phyloP scores from a whole-genome alignment of 768 basidiomycete genomes.

The Pleurotus platypus region DNA sequence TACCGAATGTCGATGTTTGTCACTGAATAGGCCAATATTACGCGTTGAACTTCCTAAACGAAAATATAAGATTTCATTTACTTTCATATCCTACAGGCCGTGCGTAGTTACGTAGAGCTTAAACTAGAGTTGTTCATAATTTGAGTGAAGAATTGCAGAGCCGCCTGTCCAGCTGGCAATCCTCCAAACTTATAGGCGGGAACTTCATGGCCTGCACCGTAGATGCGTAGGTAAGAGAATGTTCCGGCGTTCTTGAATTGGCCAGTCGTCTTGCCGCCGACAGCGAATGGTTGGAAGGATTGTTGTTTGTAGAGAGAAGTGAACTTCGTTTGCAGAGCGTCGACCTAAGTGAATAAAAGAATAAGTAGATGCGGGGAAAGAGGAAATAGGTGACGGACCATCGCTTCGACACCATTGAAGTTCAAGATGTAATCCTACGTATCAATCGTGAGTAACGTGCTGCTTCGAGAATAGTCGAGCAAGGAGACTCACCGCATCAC shows the following conservation, averaged over 20 bases:
- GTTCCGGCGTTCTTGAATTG: conserved; percentile 58
- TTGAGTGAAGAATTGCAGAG: conserved; percentile 41
- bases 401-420: conserved; percentile 52
- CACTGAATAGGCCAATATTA: no score
- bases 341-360: conserved; percentile 26
- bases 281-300: conserved; percentile 43
- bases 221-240: conserved; percentile 52
- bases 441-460: background rate
- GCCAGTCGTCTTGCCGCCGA: conserved; percentile 45
- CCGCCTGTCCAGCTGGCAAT: conserved; percentile 36
- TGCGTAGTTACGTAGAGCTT: background rate
- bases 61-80: no score
- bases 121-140: conserved; percentile 28
- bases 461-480: background rate
- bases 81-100: background rate
- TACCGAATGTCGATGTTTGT: no score
- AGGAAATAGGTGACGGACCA: conserved; percentile 30
- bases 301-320: conserved; percentile 36
- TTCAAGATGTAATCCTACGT: conserved; percentile 50
- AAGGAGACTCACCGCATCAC: conserved; percentile 45
- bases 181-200: conserved; percentile 41
- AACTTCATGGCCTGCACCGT: conserved; percentile 44
- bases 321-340: conserved; percentile 44
- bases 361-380: no score
- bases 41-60: no score